A percentile compares a stretch with the other conserved stretches of the same genome.
These are phyloP conservation scores for Candolleomyces aberdarensis DNA, from an alignment of 768 basidiomycete species.

Conservation along the genomic window DNA sequence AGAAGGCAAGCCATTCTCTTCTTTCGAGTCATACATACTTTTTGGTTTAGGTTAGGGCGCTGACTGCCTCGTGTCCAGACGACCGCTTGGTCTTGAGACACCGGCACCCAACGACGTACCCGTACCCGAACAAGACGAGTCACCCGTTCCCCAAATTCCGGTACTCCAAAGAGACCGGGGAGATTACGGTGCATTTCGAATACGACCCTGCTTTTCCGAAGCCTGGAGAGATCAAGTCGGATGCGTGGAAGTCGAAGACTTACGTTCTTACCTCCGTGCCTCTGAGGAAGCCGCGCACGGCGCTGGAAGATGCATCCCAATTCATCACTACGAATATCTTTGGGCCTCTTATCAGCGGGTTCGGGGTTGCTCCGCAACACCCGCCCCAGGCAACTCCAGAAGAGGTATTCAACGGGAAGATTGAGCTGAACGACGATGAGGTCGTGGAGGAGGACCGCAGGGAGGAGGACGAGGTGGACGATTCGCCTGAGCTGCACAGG, in stretches of 20 bases:
- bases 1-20: slow-evolving; percentile 45
- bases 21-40: background rate
- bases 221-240: slow-evolving; percentile 26
- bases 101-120: slow-evolving; percentile 68
- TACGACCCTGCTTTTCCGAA: slow-evolving; percentile 64
- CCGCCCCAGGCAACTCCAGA: slow-evolving; percentile 53
- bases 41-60: background rate
- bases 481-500: slow-evolving; percentile 57
- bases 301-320: slow-evolving; percentile 69
- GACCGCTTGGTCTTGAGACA: slow-evolving; percentile 72
- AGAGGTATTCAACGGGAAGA: slow-evolving; percentile 61
- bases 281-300: slow-evolving; percentile 59
- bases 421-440: slow-evolving; percentile 77
- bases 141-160: slow-evolving; percentile 74
- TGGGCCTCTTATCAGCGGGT: slow-evolving; percentile 54
- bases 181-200: slow-evolving; percentile 59
- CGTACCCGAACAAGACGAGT: slow-evolving; percentile 75
- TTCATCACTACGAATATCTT: slow-evolving; percentile 62
- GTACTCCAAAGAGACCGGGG: slow-evolving; percentile 49
- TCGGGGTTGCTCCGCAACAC: slow-evolving; percentile 27
- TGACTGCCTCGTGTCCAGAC: slow-evolving; percentile 31
- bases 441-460: slow-evolving; percentile 74
- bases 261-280: slow-evolving; percentile 70
- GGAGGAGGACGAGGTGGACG: slow-evolving; percentile 77
- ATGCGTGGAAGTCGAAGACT: slow-evolving; percentile 53